A percentile compares a stretch with the other conserved stretches of the same genome.
phyloP scores from a whole-genome alignment of 257 asterid genomes.

The Solanum peruvianum region DNA sequence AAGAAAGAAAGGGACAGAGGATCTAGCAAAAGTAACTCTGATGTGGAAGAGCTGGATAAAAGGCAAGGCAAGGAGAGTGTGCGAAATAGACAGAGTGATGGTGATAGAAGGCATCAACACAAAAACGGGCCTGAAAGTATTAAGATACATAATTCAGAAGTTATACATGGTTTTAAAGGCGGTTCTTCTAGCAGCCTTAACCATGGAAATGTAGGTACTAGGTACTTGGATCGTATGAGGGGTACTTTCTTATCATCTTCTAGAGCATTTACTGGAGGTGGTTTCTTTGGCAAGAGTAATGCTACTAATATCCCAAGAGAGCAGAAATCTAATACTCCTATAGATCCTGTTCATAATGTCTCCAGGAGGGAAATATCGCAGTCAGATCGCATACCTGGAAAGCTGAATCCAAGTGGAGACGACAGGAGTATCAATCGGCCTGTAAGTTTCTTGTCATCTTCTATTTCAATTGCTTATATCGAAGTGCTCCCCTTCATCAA shows the following conservation, averaged over 20 bases:
- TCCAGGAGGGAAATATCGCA: constrained; percentile 51
- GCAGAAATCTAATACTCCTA: constrained; percentile 38
- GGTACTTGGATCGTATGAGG: constrained; percentile 91
- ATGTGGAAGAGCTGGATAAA: constrained; percentile 74
- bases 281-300: constrained; percentile 61
- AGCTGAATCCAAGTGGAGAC: constrained; percentile 50
- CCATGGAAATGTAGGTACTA: constrained; percentile 61
- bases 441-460: constrained; percentile 35
- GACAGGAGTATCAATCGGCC: constrained; percentile 48
- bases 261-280: constrained; percentile 79
- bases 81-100: constrained; percentile 42
- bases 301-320: constrained; percentile 44
- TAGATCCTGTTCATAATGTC: constrained; percentile 41
- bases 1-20: constrained; percentile 79
- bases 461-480: background rate
- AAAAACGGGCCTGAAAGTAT: constrained; percentile 35
- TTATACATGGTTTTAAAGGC: constrained; percentile 50
- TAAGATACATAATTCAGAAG: constrained; percentile 43
- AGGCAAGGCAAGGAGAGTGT: constrained; percentile 49
- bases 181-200: constrained; percentile 30
- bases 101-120: constrained; percentile 45
- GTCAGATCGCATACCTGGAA: constrained; percentile 41
- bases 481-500: background rate
- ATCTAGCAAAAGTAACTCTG: constrained; percentile 91
- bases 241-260: constrained; percentile 94